Evolutionary conservation across 768 basidiomycete species (phyloP).

Genomic region (Russula lepida): DNA sequence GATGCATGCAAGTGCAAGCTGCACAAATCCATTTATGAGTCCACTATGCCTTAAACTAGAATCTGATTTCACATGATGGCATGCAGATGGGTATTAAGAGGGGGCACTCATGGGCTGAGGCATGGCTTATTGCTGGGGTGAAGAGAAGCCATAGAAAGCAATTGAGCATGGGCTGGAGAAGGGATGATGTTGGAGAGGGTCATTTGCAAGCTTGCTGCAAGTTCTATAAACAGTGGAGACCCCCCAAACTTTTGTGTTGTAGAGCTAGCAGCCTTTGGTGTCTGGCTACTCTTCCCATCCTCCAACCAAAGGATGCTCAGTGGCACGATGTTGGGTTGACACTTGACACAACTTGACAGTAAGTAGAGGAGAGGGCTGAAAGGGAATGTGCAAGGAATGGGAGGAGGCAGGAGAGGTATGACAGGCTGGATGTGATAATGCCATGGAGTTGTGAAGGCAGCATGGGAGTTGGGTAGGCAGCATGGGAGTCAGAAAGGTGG

Average conservation of each 20-base stretch:
- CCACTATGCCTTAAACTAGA: slow-evolving; percentile 33
- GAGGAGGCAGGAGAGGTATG: too few species aligned
- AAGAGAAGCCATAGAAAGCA: slow-evolving; percentile 39
- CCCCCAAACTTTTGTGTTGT: slow-evolving; percentile 79
- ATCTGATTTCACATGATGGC: slow-evolving; percentile 37
- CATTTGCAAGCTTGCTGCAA: slow-evolving; percentile 30
- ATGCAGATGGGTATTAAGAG: slow-evolving; percentile 28
- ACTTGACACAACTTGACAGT: too few species aligned
- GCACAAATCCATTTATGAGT: slow-evolving; percentile 17
- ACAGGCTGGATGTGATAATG: too few species aligned
- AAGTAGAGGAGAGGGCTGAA: too few species aligned
- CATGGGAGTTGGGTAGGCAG: too few species aligned
- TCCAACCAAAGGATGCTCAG: too few species aligned
- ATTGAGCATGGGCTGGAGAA: slow-evolving; percentile 43
- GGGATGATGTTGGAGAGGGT: slow-evolving; percentile 75
- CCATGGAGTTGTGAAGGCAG: too few species aligned
- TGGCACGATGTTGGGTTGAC: too few species aligned
- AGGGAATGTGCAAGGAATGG: too few species aligned
- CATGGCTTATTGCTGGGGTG: slow-evolving; percentile 26
- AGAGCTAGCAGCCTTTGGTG: too few species aligned
- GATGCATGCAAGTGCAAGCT: slow-evolving; percentile 29
- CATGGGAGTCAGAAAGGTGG: too few species aligned
- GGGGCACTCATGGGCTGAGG: slow-evolving; percentile 23
- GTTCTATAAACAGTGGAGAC: slow-evolving; percentile 21
- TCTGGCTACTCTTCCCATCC: too few species aligned